Base-by-base conservation (phyloP, 805 yeast genomes). In the Vanderwaltozyma polyspora region DNA sequence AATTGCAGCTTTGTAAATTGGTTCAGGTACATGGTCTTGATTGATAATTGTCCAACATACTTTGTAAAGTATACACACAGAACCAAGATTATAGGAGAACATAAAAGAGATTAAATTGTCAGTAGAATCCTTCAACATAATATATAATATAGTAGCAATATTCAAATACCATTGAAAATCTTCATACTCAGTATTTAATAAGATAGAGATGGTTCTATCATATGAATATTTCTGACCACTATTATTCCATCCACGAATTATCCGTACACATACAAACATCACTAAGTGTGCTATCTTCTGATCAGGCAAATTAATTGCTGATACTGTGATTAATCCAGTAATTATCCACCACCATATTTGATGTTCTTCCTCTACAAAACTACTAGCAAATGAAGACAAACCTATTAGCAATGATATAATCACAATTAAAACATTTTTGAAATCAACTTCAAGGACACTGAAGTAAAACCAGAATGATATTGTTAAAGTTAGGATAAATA, bases 311-410 rank as follows among this genome's bases (percentile, higher is more conserved):
- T 23, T 15, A 40, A 37, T 3, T 4, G 28, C 17, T 4, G 45
- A 42, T 2, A 38, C 11, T 6, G 42, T 23, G 12, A 52, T 31
- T 14, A 39, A 42, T 0, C 68, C 66, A 0, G 72, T 63, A 0
- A 70, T 52, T 16, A 70, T 60, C 76, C 84, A 81, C 83, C 94
- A 91, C 98, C 98, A 91, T 13, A 87, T 56, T 51, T 87, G 95
- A 51, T 91, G 94, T 51, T 91, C 98, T 55, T 91, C 98, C 50
- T 91, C 98, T 13, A 91, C 80, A 37, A 87, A 65, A 19, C 95
- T 87, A 40, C 93, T 84, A 9, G 87, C 95, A 60, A 87, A 84
- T 43, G 79, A 67, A 0, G 83, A 67, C 0, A 64, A 25, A 3
- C 78, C 70, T 35, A 76, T 67, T 0, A 63, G 31, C 26, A 67